Conservation (phyloP, 805 yeast genomes). For the Dipodascus geniculatus region DNA sequence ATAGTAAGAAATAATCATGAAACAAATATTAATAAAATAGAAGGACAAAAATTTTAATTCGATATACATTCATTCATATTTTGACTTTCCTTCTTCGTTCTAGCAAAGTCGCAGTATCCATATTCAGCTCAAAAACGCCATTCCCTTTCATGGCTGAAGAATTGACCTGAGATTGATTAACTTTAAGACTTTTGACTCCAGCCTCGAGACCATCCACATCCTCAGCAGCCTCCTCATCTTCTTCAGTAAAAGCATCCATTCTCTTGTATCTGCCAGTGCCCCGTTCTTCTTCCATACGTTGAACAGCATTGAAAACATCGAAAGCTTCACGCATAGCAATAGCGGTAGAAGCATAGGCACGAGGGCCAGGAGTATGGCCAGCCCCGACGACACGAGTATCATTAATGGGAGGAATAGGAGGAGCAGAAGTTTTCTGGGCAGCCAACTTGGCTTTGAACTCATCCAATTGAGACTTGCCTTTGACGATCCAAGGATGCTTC, state of each 20-base stretch:
- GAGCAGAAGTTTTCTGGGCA: not conserved
- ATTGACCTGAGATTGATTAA: not conserved
- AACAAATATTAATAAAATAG: no score
- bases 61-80: no score
- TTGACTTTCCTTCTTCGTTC: constrained; percentile 32
- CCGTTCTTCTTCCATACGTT: constrained; percentile 62
- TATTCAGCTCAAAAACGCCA: constrained; percentile 39
- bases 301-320: constrained; percentile 77
- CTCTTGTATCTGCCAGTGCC: not conserved
- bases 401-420: not conserved
- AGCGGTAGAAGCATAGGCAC: constrained; percentile 32
- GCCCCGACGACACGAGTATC: not conserved
- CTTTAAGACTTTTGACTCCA: not conserved
- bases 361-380: constrained; percentile 3
- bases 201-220: not conserved
- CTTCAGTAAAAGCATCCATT: not conserved
- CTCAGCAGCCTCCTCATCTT: constrained; percentile 1
- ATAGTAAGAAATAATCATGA: no score
- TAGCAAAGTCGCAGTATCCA: constrained; percentile 53
- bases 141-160: not conserved
- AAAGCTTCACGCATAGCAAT: constrained; percentile 77
- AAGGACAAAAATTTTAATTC: no score
- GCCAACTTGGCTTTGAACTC: not conserved
- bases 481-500: constrained; percentile 61
- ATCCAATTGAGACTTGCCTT: constrained; percentile 8